Conservation (phyloP, 2,329 filamentous ascomycete species). For the Paecilomyces variotii region DNA sequence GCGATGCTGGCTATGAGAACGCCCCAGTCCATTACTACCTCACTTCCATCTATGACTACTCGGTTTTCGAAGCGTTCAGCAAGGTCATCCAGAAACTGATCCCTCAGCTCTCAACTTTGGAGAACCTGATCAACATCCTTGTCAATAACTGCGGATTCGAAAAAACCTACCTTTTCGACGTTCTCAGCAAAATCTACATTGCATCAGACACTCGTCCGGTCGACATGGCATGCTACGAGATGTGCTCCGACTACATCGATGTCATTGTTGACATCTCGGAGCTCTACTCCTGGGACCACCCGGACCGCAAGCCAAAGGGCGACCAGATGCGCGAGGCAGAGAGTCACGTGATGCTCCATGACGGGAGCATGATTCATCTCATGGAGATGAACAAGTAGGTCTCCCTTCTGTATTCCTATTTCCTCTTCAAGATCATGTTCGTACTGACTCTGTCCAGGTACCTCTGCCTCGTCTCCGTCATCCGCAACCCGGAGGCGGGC, state of each 20-base stretch:
- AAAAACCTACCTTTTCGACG: constrained; percentile 96
- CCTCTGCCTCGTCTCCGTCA: constrained; percentile 56
- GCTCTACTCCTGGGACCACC: constrained; percentile 71
- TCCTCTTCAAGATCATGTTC: neutral
- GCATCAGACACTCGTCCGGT: constrained; percentile 89
- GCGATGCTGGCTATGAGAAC: constrained; percentile 86
- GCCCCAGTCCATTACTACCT: constrained; percentile 91
- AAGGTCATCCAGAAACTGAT: constrained; percentile 98
- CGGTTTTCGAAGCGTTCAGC: constrained; percentile 95
- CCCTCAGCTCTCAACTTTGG: constrained; percentile 82
- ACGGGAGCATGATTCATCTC: constrained; percentile 55
- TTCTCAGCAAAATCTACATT: constrained; percentile 97
- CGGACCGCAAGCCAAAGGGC: constrained; percentile 31
- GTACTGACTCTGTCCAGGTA: constrained; percentile 39
- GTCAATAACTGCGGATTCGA: constrained; percentile 92
- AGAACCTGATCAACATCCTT: constrained; percentile 87
- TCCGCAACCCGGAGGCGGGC: constrained; percentile 56
- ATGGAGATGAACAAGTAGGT: constrained; percentile 60
- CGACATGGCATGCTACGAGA: constrained; percentile 94
- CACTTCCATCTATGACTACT: constrained; percentile 97
- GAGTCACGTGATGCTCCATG: constrained; percentile 55
- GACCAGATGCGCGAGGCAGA: constrained; percentile 49
- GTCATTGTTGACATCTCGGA: constrained; percentile 96
- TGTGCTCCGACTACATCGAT: constrained; percentile 97
- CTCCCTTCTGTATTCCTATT: neutral